Base-by-base conservation (phyloP, 1,284 basidiomycete species). In the Pyrrhoderma lamaoense region DNA sequence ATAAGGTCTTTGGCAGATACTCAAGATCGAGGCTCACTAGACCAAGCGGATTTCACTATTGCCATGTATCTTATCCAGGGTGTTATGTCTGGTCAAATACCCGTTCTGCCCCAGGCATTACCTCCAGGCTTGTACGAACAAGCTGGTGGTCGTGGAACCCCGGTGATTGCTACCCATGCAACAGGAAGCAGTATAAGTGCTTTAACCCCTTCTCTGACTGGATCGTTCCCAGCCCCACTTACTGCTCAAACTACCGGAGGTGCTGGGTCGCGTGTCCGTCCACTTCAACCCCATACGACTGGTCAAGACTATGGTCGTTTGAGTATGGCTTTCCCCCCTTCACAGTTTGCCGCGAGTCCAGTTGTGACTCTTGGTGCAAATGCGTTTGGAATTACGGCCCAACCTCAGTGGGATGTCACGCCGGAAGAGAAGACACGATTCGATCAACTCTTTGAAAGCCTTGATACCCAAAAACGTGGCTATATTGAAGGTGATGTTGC, bases 11-110 rank as follows among this genome's bases (percentile, higher is more conserved):
- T 99, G 34, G 90, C 95, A 16, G 96, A 99, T 67, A 95, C 93
- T 0, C 90, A 94, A 67, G 81, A 89, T 59, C 82, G 96, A 54
- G 96, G 96, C 38, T 74, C 79, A 2, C 80, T 99, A 54, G 96
- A 99, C 65, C 74, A 84, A 19, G 79, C 88, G 40, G 96, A 99
- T 68, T 99, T 99, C 64, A 87, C 89, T 57, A 84, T 99, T 62
- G 96, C 90, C 47, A 97, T 99, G 96, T 91, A 89, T 65, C 79
- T 94, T 62, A 95, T 98, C 59, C 94, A 97, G 67, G 85, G 80
- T 39, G 76, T 80, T 45, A 98, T 99, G 94, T 82, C 86, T 45
- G 82, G 83, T 49, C 77, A 86, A 49, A 71, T 93, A 52, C 70
- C 84, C 40, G 75, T 74, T 45, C 77, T 99, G 42, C 96, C 96